A percentile compares a stretch with the other conserved stretches of the same genome.
phyloP scores from a whole-genome alignment of 2,329 filamentous ascomycete genomes.

The Stachybotrys chlorohalonatus region DNA sequence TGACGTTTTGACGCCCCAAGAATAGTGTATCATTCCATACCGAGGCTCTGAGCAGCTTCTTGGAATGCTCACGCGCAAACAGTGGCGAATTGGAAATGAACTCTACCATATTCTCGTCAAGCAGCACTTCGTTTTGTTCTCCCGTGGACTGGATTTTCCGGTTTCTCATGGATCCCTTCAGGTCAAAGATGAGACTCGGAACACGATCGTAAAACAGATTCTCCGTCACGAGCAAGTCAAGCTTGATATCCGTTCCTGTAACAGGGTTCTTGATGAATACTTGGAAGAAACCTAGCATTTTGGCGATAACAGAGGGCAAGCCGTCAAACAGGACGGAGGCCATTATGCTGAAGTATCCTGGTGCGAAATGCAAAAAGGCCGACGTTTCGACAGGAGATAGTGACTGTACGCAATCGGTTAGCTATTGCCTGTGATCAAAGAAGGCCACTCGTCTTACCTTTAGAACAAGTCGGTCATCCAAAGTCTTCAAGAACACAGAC shows the following conservation, averaged over 20 bases:
- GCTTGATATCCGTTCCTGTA: slow-evolving; percentile 88
- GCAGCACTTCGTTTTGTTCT: slow-evolving; percentile 88
- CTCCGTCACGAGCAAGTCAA: slow-evolving; percentile 91
- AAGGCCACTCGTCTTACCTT: slow-evolving; percentile 39
- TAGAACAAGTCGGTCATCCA: slow-evolving; percentile 88
- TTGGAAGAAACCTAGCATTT: slow-evolving; percentile 98
- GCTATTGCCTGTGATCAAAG: background rate
- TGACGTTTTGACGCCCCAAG: slow-evolving; percentile 88
- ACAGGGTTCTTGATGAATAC: slow-evolving; percentile 92
- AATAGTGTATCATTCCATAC: slow-evolving; percentile 99
- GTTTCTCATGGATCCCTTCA: slow-evolving; percentile 98
- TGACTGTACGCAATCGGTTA: slow-evolving; percentile 42
- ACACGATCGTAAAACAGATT: slow-evolving; percentile 95
- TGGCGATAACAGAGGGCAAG: slow-evolving; percentile 91
- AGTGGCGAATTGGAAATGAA: slow-evolving; percentile 97
- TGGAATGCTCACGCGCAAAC: slow-evolving; percentile 91
- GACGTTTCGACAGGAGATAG: slow-evolving; percentile 85
- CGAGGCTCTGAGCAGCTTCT: slow-evolving; percentile 81
- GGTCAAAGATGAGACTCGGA: slow-evolving; percentile 83
- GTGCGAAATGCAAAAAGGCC: slow-evolving; percentile 90
- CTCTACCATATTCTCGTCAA: slow-evolving; percentile 98
- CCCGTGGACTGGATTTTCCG: slow-evolving; percentile 94
- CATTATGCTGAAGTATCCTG: slow-evolving; percentile 96
- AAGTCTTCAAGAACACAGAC: slow-evolving; percentile 90
- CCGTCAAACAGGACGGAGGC: slow-evolving; percentile 92